Conservation (phyloP, 306 rosid species). For the Argentina anserina region DNA sequence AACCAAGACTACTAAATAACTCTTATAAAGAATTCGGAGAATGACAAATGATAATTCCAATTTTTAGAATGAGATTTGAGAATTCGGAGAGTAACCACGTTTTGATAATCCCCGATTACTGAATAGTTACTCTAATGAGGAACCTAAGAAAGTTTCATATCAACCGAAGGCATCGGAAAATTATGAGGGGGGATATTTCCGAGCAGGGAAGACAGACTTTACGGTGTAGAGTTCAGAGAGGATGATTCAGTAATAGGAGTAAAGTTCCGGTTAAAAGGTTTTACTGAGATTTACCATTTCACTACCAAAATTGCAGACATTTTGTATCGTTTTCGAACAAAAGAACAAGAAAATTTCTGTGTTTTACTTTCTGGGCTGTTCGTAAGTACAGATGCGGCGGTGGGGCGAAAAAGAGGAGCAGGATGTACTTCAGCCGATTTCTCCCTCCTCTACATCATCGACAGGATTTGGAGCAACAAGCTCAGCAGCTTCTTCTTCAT, state of each 20-base stretch:
- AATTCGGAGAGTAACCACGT: too few species aligned
- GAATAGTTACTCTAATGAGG: too few species aligned
- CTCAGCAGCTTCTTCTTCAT: conserved; percentile 68
- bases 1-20: too few species aligned
- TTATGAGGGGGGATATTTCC: too few species aligned
- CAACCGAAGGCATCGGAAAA: too few species aligned
- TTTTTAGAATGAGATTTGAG: too few species aligned
- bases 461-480: conserved; percentile 41
- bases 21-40: too few species aligned
- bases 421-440: conserved; percentile 49
- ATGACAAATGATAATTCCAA: too few species aligned
- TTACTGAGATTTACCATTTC: neutral
- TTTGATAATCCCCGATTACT: too few species aligned
- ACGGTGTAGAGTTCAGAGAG: neutral
- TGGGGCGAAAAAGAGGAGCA: neutral
- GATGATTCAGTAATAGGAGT: neutral
- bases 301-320: conserved; percentile 3
- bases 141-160: too few species aligned
- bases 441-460: conserved; percentile 80
- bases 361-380: conserved; percentile 13
- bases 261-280: neutral
- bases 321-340: neutral
- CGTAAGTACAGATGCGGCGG: conserved; percentile 13
- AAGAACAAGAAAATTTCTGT: neutral
- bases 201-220: too few species aligned